A percentile compares a stretch with the other conserved stretches of the same genome.
These are phyloP conservation scores for Coelastrella sp. DNA, from an alignment of 139 green algal genomes.

Conservation along the genomic window DNA sequence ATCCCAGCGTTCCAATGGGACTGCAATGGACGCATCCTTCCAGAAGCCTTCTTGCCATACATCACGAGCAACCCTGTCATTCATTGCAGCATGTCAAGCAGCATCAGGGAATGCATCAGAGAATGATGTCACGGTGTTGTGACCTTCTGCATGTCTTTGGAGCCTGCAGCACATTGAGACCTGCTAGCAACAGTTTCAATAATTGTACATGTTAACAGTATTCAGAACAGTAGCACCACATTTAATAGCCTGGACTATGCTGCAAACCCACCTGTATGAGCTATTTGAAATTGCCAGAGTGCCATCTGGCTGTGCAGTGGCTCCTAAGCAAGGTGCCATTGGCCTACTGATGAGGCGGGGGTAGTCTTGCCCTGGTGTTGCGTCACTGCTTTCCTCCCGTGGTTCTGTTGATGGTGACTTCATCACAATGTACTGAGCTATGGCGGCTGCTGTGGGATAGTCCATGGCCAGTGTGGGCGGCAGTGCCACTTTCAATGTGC, in stretches of 20 bases:
- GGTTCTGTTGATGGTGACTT: not conserved
- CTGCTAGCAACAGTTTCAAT: too few relatives aligned
- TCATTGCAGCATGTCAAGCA: not conserved
- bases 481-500: conserved; percentile 56
- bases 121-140: too few relatives aligned
- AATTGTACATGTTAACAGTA: too few relatives aligned
- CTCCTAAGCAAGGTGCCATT: not conserved
- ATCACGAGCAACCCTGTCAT: not conserved
- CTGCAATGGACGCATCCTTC: conserved; percentile 55
- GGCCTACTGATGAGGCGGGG: too few relatives aligned
- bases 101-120: too few relatives aligned
- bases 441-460: conserved; percentile 68
- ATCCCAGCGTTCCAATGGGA: conserved; percentile 71
- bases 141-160: too few relatives aligned
- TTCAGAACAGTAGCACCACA: too few relatives aligned
- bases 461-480: conserved; percentile 76
- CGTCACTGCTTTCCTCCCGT: not conserved
- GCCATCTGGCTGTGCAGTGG: not conserved
- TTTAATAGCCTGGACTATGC: too few relatives aligned
- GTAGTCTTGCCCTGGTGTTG: not conserved
- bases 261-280: not conserved
- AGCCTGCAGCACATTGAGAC: too few relatives aligned
- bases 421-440: conserved; percentile 48
- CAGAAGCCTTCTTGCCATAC: conserved; percentile 11
- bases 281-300: not conserved